Evolutionary conservation across 176 grass and related monocot genomes (phyloP), one percentile per base, ranked within the genome.

Genomic region (Elaeis guineensis): DNA sequence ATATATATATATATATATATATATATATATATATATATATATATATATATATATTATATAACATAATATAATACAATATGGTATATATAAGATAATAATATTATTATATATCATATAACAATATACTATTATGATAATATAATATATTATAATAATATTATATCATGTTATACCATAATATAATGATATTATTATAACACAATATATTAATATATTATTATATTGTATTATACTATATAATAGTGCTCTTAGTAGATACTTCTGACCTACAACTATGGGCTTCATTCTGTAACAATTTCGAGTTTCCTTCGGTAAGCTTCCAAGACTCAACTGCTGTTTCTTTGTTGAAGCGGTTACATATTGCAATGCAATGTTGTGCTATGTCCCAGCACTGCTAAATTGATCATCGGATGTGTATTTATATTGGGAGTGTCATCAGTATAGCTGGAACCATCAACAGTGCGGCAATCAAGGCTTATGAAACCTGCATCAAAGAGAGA

Each of bases 391-490:
- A 59, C 6, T 16, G 5, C 66, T 75, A 51, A 57, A 66, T 58
- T 5, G 12, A n/a, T 6, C 25, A 16, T 66, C 72, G 21, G 72
- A 58, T 18, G 4, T 62, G 64, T 69, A 69, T 0, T 11, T 20
- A 69, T 65, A 17, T 24, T 26, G 16, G 61, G 61, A 16, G 6
- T 29, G 16, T 21, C 16, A 16, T 62, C 73, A 2, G 9, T 54
- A 16, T 76, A 76, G 52, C 2, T 67, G 19, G 25, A 32, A 6
- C 24, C 28, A 6, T 0, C 35, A 32, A 24, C 8, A 5, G 18
- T 6, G 17, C 74, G 56, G 23, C 74, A 77, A 26, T 69, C 64
- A 19, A 76, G 59, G 63, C 73, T 69, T n/a, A 68, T 50, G 56
- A 69, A 76, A 15, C 54, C 73, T 76, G 21, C 22, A 28, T 25